These are phyloP conservation scores for Logfia minima DNA, from an alignment of 129 eudicot species.

Conservation along the genomic window DNA sequence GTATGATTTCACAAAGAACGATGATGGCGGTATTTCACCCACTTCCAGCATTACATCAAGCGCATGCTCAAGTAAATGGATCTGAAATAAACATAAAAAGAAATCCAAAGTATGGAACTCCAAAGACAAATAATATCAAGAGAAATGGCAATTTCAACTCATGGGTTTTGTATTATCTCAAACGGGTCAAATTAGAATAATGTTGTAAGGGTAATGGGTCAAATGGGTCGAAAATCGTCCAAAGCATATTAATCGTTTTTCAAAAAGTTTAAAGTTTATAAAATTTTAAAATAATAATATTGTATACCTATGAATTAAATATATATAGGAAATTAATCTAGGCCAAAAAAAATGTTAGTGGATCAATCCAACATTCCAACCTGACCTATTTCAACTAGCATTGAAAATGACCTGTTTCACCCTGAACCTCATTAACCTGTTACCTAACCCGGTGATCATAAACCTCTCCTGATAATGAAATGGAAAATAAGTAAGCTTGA, in stretches of 20 bases:
- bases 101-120: neutral
- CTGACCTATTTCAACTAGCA: no score
- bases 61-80: constrained; percentile 86
- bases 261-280: no score
- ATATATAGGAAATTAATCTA: no score
- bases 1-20: constrained; percentile 72
- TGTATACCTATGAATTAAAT: no score
- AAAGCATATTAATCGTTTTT: neutral
- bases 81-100: constrained; percentile 46
- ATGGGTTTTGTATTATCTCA: neutral
- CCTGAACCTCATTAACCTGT: no score
- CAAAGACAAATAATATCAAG: neutral
- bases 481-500: neutral
- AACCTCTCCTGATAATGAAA: neutral
- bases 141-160: neutral
- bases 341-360: no score
- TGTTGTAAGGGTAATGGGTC: neutral
- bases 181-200: neutral
- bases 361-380: no score
- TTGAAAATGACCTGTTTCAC: no score
- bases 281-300: no score
- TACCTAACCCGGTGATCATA: no score
- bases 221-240: neutral
- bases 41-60: constrained; percentile 69
- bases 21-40: constrained; percentile 71